Percentiles rank a stretch among this genome's conserved stretches.
phyloP scores from a whole-genome alignment of 2,329 filamentous ascomycete genomes.

The Triangularia setosa region DNA sequence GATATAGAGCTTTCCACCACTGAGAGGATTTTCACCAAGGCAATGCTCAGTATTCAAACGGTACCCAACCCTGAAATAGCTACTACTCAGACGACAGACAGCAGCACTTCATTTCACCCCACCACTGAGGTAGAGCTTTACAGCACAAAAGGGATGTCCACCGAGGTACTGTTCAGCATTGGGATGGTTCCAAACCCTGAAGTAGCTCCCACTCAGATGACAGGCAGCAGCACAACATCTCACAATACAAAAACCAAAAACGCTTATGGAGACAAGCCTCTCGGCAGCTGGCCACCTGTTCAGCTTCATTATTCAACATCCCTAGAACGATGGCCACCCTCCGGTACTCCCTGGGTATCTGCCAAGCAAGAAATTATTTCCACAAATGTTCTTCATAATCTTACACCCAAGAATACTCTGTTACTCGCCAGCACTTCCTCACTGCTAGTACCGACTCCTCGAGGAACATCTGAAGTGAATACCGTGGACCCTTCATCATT shows the following conservation, averaged over 20 bases:
- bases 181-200: too few species aligned
- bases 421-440: background rate
- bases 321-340: background rate
- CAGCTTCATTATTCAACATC: background rate
- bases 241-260: too few species aligned
- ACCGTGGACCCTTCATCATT: background rate
- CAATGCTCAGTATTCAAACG: background rate
- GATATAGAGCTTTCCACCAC: background rate
- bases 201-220: too few species aligned
- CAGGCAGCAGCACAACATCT: too few species aligned
- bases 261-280: too few species aligned
- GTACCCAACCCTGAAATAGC: background rate
- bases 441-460: background rate
- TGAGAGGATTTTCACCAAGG: background rate
- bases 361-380: too few species aligned
- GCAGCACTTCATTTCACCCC: too few species aligned
- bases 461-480: background rate
- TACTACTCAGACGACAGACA: background rate
- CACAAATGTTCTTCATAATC: too few species aligned
- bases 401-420: background rate
- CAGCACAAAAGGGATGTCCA: too few species aligned
- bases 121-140: too few species aligned
- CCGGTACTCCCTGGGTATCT: background rate
- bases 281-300: background rate
- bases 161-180: too few species aligned